These are phyloP conservation scores for Rhizopus sp. DNA, from an alignment of 371 early-diverging fungal species.

Conservation along the genomic window DNA sequence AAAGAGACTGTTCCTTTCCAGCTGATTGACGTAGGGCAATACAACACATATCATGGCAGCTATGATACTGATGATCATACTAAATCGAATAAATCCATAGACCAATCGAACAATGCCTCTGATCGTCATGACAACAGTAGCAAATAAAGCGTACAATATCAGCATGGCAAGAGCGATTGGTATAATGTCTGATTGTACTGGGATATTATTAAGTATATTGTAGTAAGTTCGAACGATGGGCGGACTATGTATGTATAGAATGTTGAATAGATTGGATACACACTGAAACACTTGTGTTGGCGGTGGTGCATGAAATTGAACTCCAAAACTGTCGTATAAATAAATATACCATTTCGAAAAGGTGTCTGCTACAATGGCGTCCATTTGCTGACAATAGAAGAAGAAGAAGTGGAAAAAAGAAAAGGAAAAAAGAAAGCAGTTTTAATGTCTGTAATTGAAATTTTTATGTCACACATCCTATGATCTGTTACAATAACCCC, in stretches of 20 bases:
- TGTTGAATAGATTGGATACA: slow-evolving; percentile 8
- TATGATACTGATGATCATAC: slow-evolving; percentile 29
- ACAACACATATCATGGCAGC: slow-evolving; percentile 21
- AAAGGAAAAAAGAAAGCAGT: slow-evolving; percentile 3
- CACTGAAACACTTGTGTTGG: slow-evolving; percentile 23
- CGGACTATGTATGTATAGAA: slow-evolving; percentile 24
- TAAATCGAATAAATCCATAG: slow-evolving; percentile 44
- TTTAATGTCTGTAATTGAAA: slow-evolving; percentile 1
- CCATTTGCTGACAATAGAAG: slow-evolving; percentile 10
- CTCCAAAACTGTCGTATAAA: slow-evolving; percentile 27
- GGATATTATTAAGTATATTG: slow-evolving; percentile 23
- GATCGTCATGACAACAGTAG: slow-evolving; percentile 24
- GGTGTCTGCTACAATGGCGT: slow-evolving; percentile 26
- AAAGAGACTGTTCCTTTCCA: neutral
- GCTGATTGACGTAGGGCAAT: slow-evolving; percentile 20
- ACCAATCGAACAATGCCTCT: slow-evolving; percentile 34
- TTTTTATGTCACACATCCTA: neutral
- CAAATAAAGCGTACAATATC: slow-evolving; percentile 35
- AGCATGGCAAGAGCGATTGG: slow-evolving; percentile 33
- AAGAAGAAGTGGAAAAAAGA: slow-evolving; percentile 1
- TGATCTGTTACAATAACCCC: neutral
- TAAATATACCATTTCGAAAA: slow-evolving; percentile 36
- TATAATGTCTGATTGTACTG: slow-evolving; percentile 37
- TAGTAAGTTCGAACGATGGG: slow-evolving; percentile 30
- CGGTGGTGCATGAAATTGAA: slow-evolving; percentile 26